Percentiles rank a stretch among this genome's conserved stretches.
Conservation (phyloP, 1,284 basidiomycete species). For the Tilletiopsis washingtonensis region DNA sequence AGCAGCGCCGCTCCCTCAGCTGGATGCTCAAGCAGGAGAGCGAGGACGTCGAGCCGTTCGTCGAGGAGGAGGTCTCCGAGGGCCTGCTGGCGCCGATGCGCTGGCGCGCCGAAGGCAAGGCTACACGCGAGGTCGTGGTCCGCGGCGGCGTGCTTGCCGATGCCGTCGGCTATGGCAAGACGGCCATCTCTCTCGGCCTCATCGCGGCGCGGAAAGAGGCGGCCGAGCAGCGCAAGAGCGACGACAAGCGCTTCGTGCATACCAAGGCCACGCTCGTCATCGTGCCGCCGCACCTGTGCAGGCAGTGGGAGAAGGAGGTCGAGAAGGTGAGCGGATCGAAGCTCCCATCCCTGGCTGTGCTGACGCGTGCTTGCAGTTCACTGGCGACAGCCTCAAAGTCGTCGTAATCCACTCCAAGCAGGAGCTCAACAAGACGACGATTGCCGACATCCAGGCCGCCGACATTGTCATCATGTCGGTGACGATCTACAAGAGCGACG, state of each 20-base stretch:
- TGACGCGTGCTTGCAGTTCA: slow-evolving; percentile 53
- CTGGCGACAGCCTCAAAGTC: slow-evolving; percentile 58
- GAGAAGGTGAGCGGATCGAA: slow-evolving; percentile 52
- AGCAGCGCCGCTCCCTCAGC: slow-evolving; percentile 78
- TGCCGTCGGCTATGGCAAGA: slow-evolving; percentile 93
- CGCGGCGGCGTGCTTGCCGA: slow-evolving; percentile 89
- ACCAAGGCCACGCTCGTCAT: slow-evolving; percentile 73
- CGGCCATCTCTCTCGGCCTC: slow-evolving; percentile 82
- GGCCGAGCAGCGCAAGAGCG: slow-evolving; percentile 52
- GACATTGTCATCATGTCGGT: slow-evolving; percentile 83
- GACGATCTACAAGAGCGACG: slow-evolving; percentile 62
- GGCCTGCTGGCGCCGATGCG: slow-evolving; percentile 74
- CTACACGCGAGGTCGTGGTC: slow-evolving; percentile 65
- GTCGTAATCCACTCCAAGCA: slow-evolving; percentile 64
- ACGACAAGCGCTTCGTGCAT: slow-evolving; percentile 63
- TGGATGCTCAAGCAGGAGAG: slow-evolving; percentile 85
- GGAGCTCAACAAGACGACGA: slow-evolving; percentile 66
- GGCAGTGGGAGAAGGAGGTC: slow-evolving; percentile 83
- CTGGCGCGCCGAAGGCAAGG: slow-evolving; percentile 87
- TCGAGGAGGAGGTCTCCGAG: slow-evolving; percentile 90
- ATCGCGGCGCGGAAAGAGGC: slow-evolving; percentile 22
- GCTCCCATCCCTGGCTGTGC: background rate
- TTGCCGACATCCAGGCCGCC: slow-evolving; percentile 68
- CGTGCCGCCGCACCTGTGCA: slow-evolving; percentile 79
- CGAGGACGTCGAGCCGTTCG: slow-evolving; percentile 55